Percentiles rank a stretch among this genome's conserved stretches.
These are phyloP conservation scores for Larix kaempferi DNA, from an alignment of 75 land plant species.

Conservation along the genomic window DNA sequence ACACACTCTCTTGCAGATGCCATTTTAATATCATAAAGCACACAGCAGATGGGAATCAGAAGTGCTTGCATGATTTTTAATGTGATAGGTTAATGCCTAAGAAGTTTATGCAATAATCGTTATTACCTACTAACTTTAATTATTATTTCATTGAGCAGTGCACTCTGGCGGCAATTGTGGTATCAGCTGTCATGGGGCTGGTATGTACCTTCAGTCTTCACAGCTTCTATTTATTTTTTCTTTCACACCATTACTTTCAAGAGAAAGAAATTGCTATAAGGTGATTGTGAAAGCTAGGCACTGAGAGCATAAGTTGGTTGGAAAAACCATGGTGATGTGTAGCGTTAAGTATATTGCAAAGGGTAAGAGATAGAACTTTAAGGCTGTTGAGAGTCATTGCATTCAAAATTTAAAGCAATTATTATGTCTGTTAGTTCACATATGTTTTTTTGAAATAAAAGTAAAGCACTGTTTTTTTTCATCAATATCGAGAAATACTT, in stretches of 20 bases:
- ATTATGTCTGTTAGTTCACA: no score
- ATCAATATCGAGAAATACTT: no score
- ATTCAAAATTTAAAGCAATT: not conserved
- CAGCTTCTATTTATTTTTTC: not conserved
- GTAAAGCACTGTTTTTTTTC: no score
- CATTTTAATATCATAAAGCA: not conserved
- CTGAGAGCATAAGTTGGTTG: not conserved
- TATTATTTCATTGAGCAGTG: constrained; percentile 47
- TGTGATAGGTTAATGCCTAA: not conserved
- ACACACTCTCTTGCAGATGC: no score
- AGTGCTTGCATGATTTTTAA: not conserved
- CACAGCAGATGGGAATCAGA: not conserved
- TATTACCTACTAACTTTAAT: not conserved
- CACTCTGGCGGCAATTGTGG: constrained; percentile 91
- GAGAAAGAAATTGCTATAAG: not conserved
- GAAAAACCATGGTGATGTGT: not conserved
- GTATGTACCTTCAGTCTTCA: constrained; percentile 39
- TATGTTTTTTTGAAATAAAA: no score
- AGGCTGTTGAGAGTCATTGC: not conserved
- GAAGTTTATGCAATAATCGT: not conserved
- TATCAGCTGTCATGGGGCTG: constrained; percentile 95
- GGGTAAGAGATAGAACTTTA: not conserved
- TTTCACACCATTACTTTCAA: not conserved
- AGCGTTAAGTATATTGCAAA: not conserved
- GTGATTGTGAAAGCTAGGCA: not conserved